A percentile compares a stretch with the other conserved stretches of the same genome.
These are phyloP conservation scores for Lachnellula cervina DNA, from an alignment of 2,329 filamentous ascomycete species.

Conservation along the genomic window DNA sequence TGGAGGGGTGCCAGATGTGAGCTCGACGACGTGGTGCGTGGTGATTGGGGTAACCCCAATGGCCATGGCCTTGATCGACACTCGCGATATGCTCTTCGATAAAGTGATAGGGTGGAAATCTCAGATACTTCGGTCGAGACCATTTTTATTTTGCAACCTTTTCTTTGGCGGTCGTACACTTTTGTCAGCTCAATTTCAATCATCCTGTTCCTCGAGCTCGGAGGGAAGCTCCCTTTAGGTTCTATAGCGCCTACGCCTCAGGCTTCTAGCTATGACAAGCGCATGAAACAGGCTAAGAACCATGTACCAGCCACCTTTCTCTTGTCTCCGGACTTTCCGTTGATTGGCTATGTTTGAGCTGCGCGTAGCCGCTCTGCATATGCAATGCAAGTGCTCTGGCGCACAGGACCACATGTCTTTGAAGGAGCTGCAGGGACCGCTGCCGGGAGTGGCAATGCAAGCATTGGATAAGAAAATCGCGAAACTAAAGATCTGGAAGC, in stretches of 20 bases:
- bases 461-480: slow-evolving; percentile 9
- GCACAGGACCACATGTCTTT: slow-evolving; percentile 26
- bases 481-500: slow-evolving; percentile 1
- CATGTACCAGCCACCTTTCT: slow-evolving; percentile 19
- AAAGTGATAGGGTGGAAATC: slow-evolving; percentile 19
- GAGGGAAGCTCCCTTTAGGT: slow-evolving; percentile 7
- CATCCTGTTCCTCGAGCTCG: not conserved
- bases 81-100: slow-evolving; percentile 14
- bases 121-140: slow-evolving; percentile 5
- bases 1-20: slow-evolving; percentile 9
- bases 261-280: slow-evolving; percentile 11
- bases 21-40: slow-evolving; percentile 27
- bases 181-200: not conserved
- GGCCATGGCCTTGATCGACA: slow-evolving; percentile 17
- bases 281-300: slow-evolving; percentile 29
- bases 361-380: slow-evolving; percentile 30
- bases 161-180: not conserved
- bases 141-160: not conserved
- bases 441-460: slow-evolving; percentile 25
- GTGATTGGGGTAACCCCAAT: slow-evolving; percentile 28
- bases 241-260: not conserved
- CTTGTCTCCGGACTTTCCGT: slow-evolving; percentile 9
- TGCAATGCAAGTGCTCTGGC: slow-evolving; percentile 30
- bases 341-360: slow-evolving; percentile 28
- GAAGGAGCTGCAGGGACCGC: slow-evolving; percentile 30